Evolutionary conservation across 2,329 filamentous ascomycete species (phyloP).

Genomic region (Ceratocystis variospora): DNA sequence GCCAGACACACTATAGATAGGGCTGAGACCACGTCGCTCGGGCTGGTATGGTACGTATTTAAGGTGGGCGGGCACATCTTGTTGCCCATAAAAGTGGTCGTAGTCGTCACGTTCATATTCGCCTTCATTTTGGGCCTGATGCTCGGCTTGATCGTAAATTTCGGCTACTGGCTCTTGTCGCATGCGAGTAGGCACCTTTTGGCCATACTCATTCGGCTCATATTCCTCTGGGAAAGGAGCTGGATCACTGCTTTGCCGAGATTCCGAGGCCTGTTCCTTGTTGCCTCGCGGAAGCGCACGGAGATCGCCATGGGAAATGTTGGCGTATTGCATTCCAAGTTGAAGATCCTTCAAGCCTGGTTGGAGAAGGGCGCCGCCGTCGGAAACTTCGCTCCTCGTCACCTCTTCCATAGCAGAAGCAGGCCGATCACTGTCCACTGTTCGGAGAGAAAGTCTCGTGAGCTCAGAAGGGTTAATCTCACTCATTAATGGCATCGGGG

Average conservation of each 20-base stretch:
- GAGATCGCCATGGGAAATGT: constrained; percentile 46
- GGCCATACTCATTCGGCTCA: constrained; percentile 34
- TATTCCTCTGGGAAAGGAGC: constrained; percentile 33
- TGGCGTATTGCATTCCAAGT: constrained; percentile 54
- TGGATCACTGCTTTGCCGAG: constrained; percentile 20
- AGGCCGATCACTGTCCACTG: constrained; percentile 62
- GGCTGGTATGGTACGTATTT: constrained; percentile 56
- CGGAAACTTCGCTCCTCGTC: constrained; percentile 49
- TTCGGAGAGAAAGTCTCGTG: constrained; percentile 75
- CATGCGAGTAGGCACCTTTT: constrained; percentile 27
- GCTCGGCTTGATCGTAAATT: constrained; percentile 32
- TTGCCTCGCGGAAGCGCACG: constrained; percentile 39
- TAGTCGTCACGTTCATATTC: constrained; percentile 16
- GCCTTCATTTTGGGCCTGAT: constrained; percentile 14
- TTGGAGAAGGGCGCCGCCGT: constrained; percentile 32
- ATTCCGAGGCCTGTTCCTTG: not conserved
- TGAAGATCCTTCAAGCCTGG: constrained; percentile 2
- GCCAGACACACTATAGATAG: constrained; percentile 84
- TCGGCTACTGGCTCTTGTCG: constrained; percentile 26
- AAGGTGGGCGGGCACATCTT: constrained; percentile 49
- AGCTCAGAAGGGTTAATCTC: constrained; percentile 75
- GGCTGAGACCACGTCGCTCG: constrained; percentile 62
- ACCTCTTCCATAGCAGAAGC: constrained; percentile 51
- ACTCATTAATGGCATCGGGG: constrained; percentile 80
- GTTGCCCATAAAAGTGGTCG: constrained; percentile 40